Evolutionary conservation across 805 yeast species (phyloP), one percentile per base, ranked within the genome.

Genomic region (Torulaspora delbrueckii): DNA sequence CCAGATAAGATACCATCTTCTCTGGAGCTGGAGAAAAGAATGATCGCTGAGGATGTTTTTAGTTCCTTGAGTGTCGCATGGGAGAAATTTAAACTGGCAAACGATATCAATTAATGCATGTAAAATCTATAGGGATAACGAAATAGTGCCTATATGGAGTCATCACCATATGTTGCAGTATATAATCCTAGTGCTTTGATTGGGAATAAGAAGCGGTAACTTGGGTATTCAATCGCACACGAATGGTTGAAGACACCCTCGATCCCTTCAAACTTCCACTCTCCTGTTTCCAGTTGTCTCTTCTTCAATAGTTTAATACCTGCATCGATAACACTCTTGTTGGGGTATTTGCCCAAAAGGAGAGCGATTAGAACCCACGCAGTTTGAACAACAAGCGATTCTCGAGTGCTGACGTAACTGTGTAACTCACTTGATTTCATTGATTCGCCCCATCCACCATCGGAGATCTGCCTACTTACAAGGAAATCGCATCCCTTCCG

Each of bases 371-470:
- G 55, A 0, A 84, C 95, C 99, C 99, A 93, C 0, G 96, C 76
- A 0, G 98, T 89, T 62, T 90, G 97, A 1, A 91, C 96, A 0
- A 83, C 83, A 42, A 83, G 72, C 1, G 96, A 80, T 30, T 68
- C 52, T 19, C 71, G 72, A 10, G 79, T 76, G 37, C 81, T 79
- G 2, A 90, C 85, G 63, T 89, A 91, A 0, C 82, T 72, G 49
- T 77, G 80, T 0, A 90, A 75, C 61, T 91, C 98, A 57, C 91
- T 81, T 3, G 95, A 80, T 61, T 91, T 83, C 86, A 91, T 88
- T 7, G 86, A 77, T 66, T 93, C 99, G 45, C 96, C 86, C 99
- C 99, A 93, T 1, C 99, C 99, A 19, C 99, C 99, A 65, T 93
- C 98, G 3, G 61, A 66, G 58, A 82, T 73, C 62, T 91, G 98